These are phyloP conservation scores for Naganishia vishniacii DNA, from an alignment of 768 basidiomycete genomes.

Conservation along the genomic window DNA sequence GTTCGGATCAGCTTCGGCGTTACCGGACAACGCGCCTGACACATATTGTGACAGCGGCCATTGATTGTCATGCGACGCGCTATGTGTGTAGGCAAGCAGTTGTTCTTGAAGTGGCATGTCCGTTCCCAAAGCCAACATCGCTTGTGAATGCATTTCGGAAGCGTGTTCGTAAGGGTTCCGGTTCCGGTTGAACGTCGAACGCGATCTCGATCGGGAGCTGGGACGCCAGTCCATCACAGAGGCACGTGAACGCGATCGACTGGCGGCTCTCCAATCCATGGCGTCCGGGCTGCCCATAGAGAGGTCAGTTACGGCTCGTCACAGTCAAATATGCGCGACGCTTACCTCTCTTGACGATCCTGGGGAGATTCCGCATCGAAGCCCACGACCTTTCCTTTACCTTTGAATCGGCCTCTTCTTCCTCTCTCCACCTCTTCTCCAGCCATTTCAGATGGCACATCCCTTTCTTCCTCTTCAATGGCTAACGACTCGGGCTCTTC, in stretches of 20 bases:
- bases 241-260: constrained; percentile 77
- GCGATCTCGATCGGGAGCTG: constrained; percentile 50
- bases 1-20: not conserved
- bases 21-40: not conserved
- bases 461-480: constrained; percentile 33
- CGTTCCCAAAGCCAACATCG: constrained; percentile 30
- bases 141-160: constrained; percentile 49
- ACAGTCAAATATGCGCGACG: not conserved
- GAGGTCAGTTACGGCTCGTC: constrained; percentile 50
- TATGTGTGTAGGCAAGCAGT: constrained; percentile 12
- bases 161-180: constrained; percentile 42
- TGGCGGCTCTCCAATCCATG: constrained; percentile 55
- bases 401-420: constrained; percentile 41
- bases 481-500: constrained; percentile 30
- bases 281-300: constrained; percentile 42
- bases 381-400: constrained; percentile 45
- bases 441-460: constrained; percentile 21
- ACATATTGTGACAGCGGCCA: constrained; percentile 6
- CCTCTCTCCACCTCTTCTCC: constrained; percentile 46
- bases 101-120: constrained; percentile 26
- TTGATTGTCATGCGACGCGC: not conserved
- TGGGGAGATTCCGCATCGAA: constrained; percentile 44
- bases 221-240: constrained; percentile 72
- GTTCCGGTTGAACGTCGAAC: constrained; percentile 57
- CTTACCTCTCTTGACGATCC: constrained; percentile 60